phyloP scores from a whole-genome alignment of 2,329 filamentous ascomycete species.

The Lecanicillium sp. region DNA sequence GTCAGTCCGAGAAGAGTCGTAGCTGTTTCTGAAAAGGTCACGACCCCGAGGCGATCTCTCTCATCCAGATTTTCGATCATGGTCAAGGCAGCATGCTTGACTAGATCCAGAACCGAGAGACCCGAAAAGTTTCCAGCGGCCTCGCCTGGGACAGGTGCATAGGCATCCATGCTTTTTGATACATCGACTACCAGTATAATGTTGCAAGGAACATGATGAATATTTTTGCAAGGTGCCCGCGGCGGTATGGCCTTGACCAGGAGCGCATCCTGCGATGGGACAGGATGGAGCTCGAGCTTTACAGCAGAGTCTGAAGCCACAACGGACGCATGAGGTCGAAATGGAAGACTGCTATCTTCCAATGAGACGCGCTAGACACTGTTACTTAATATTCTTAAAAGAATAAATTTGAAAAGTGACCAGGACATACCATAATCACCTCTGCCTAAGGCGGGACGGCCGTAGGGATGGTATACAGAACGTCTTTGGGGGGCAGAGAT shows the following conservation, averaged over 20 bases:
- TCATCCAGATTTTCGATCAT: slow-evolving; percentile 50
- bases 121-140: slow-evolving; percentile 38
- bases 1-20: slow-evolving; percentile 37
- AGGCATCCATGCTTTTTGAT: slow-evolving; percentile 45
- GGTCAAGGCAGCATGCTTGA: slow-evolving; percentile 51
- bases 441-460: too few relatives aligned
- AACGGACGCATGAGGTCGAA: too few relatives aligned
- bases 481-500: too few relatives aligned
- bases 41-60: slow-evolving; percentile 49
- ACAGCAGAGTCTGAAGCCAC: too few relatives aligned
- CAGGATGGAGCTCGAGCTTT: too few relatives aligned
- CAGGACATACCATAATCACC: too few relatives aligned
- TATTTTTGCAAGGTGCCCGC: slow-evolving; percentile 17
- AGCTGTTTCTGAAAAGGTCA: slow-evolving; percentile 40
- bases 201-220: slow-evolving; percentile 44
- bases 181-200: slow-evolving; percentile 56
- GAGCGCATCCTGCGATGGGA: too few relatives aligned
- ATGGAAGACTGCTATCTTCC: too few relatives aligned
- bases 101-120: slow-evolving; percentile 48
- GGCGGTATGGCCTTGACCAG: slow-evolving; percentile 41
- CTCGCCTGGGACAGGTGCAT: slow-evolving; percentile 40
- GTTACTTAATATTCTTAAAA: too few relatives aligned
- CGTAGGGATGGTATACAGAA: too few relatives aligned
- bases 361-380: too few relatives aligned
- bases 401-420: too few relatives aligned